Base-by-base conservation (phyloP, 2,329 filamentous ascomycete species). In the Penicillium sp. region DNA sequence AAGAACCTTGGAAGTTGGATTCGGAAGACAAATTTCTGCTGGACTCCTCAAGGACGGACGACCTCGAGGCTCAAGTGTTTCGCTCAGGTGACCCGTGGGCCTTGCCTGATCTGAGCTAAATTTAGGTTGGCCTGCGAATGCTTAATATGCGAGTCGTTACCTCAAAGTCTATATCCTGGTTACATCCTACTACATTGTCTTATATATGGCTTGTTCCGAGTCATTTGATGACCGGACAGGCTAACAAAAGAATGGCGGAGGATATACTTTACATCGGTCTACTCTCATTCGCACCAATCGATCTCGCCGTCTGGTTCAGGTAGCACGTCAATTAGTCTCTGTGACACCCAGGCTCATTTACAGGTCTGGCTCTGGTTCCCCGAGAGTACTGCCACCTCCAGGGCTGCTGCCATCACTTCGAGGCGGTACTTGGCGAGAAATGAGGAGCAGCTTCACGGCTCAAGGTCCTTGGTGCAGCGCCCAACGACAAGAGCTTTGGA, bases 91-190 rank as follows among this genome's bases (percentile, higher is more conserved):
- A 42, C 14, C 18, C 18, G 18, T 18, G 18, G 18, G 18, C 18
- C 22, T 53, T 45, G 14, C 27, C 38, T 5, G 49, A 40, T 50
- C 22, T 49, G 18, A 34, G 6, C 52, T 54, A 50, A 34, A 34
- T 50, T 45, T 54, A 44, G 51, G 24, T 18, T 49, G 46, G 18
- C 22, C 34, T 36, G 34, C 14, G n/a, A 36, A 39, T 54, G 38
- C n/a, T 21, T n/a, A 29, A n/a, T n/a, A 36, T 49, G 32, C 27
- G 36, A 21, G n/a, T 27, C 1, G 38, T 53, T 43, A 39, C 32
- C 14, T 44, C 14, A 13, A 40, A 44, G 14, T 21, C 40, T 24
- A 38, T 14, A 31, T 49, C 29, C 50, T 9, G 24, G 39, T n/a
- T 34, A 48, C 42, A 18, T 39, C 39, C 36, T 44, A 24, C 34